Percentiles rank a stretch among this genome's conserved stretches.
phyloP scores from a whole-genome alignment of 2,329 filamentous ascomycete species.

The Sordariomycetes sp. region DNA sequence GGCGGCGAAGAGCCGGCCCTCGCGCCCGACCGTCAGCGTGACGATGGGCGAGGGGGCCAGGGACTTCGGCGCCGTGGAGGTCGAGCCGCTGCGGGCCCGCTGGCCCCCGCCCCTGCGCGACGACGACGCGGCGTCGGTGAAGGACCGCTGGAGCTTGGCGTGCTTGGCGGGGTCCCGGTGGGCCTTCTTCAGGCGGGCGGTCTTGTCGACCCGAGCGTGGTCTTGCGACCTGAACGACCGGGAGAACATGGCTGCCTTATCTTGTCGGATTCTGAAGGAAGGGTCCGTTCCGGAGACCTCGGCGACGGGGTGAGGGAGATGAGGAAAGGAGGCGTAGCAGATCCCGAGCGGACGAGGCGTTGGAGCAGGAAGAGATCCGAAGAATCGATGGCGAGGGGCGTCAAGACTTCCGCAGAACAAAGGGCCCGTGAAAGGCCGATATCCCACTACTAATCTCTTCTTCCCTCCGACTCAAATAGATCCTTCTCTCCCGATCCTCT shows the following conservation, averaged over 20 bases:
- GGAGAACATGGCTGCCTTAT: slow-evolving; percentile 67
- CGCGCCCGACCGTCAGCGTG: slow-evolving; percentile 69
- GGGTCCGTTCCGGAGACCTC: neutral
- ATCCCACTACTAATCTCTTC: neutral
- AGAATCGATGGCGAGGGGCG: neutral
- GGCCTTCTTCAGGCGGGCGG: slow-evolving; percentile 63
- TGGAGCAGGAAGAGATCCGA: too few species aligned
- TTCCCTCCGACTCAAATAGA: neutral
- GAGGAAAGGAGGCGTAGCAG: too few species aligned
- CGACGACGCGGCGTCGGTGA: slow-evolving; percentile 28
- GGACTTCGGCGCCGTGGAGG: neutral
- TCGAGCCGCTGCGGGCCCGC: too few species aligned
- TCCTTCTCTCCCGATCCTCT: neutral
- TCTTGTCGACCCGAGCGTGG: slow-evolving; percentile 68
- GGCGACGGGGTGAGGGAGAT: neutral
- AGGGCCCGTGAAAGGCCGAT: neutral
- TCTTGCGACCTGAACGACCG: slow-evolving; percentile 78
- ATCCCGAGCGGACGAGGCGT: too few species aligned
- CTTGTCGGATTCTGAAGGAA: neutral
- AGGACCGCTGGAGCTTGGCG: slow-evolving; percentile 76
- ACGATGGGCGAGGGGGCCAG: slow-evolving; percentile 50
- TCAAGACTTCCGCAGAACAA: neutral
- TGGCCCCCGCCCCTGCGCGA: slow-evolving; percentile 1
- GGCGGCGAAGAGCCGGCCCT: slow-evolving; percentile 80
- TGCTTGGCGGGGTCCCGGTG: slow-evolving; percentile 66